Conservation (phyloP, 495 filamentous ascomycete species). For the Penicillium paxilli region DNA sequence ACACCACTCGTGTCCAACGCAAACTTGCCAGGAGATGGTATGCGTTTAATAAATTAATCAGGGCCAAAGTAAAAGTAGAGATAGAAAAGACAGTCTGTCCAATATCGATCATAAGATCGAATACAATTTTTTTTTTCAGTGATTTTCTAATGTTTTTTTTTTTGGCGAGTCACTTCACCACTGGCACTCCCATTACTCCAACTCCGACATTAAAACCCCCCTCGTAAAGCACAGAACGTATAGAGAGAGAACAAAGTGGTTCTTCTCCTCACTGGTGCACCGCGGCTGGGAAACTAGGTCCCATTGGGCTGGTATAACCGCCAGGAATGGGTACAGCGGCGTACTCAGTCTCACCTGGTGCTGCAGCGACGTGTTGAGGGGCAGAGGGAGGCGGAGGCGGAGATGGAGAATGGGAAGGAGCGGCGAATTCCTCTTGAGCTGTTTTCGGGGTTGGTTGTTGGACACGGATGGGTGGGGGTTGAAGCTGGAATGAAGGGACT, state of each 20-base stretch:
- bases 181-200: not conserved
- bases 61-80: not conserved
- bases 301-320: constrained; percentile 49
- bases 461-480: constrained; percentile 76
- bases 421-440: constrained; percentile 56
- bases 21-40: too few species aligned
- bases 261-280: constrained; percentile 23
- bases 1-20: constrained; percentile 1
- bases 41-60: not conserved
- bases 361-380: constrained; percentile 42
- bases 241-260: too few species aligned
- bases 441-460: constrained; percentile 73
- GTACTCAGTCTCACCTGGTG: constrained; percentile 52
- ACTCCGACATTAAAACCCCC: too few species aligned
- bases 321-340: constrained; percentile 54
- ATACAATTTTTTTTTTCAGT: not conserved
- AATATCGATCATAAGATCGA: not conserved
- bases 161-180: not conserved
- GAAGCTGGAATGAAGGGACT: constrained; percentile 71
- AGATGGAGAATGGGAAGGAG: constrained; percentile 18
- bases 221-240: too few species aligned
- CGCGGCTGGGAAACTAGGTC: constrained; percentile 32
- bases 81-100: not conserved
- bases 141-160: constrained; percentile 1
- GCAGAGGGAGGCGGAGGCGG: constrained; percentile 19